Base-by-base conservation (phyloP, 345 rosid genomes). In the Cardamine resedifolia region DNA sequence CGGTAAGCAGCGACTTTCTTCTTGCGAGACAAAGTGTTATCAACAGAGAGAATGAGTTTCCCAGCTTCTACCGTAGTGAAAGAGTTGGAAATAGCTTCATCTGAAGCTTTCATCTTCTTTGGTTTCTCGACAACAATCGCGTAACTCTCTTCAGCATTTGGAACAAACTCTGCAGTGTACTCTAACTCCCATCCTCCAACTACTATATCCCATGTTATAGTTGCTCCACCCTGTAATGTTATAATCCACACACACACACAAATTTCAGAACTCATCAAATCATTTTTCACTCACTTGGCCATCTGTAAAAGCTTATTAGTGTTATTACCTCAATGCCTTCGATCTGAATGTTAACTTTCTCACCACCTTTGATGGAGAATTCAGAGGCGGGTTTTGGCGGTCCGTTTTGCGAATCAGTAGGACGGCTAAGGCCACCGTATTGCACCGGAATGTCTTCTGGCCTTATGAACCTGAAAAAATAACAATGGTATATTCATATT, bases 111-210 rank as follows among this genome's bases (percentile, higher is more conserved):
- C 65, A 91, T 64, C 71, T 83, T 90, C 73, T 83, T 82, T 0
- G 86, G 78, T 74, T 88, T 95, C 82, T 91, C 97, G 0, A 95
- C 97, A 0, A 93, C 96, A 1, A 95, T 83, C 3, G 83, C 83
- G 83, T 95, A 91, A 84, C 98, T 83, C 16, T 79, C 90, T 62
- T 84, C 85, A 0, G 87, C 90, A 15, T 81, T 87, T 7, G 99
- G 99, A 57, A 90, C 90, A 67, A 90, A 95, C 81, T 95, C 99
- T 24, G 96, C 96, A 6, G 90, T 91, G 82, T 95, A 95, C 71
- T 95, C 99, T 81, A 95, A 70, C 12, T 95, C 99, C 99, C 99
- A 95, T 21, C 97, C 99, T 28, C 99, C 99, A 9, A 95, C 99
- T 26, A 86, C 98, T 33, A 95, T 81, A 67, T 95, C 99, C 99